Conservation (phyloP, 2,329 filamentous ascomycete genomes). For the Aspergillus ustus region DNA sequence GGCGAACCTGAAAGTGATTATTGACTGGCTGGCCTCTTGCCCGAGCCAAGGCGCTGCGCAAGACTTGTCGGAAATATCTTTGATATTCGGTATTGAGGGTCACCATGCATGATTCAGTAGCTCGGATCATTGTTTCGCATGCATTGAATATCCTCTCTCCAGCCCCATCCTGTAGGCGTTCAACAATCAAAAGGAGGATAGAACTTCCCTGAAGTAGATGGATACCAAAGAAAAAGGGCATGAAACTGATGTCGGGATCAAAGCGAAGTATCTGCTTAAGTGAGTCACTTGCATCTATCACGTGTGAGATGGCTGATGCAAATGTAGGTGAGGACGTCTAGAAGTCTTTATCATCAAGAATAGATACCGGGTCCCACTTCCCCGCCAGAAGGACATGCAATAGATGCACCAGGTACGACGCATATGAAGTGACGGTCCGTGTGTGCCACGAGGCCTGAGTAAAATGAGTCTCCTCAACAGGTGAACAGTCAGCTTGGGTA, state of each 20-base stretch:
- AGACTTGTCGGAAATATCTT: conserved; percentile 93
- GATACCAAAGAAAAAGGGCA: conserved; percentile 96
- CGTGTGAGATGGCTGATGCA: conserved; percentile 84
- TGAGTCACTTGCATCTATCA: conserved; percentile 85
- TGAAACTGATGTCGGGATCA: conserved; percentile 89
- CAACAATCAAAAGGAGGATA: conserved; percentile 81
- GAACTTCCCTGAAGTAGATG: conserved; percentile 92
- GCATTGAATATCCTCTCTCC: conserved; percentile 85
- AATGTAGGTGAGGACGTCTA: conserved; percentile 93
- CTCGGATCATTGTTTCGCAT: conserved; percentile 89
- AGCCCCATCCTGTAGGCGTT: conserved; percentile 83
- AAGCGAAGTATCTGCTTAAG: conserved; percentile 86
- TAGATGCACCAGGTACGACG: conserved; percentile 90
- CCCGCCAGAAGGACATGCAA: conserved; percentile 87
- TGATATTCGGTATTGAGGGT: conserved; percentile 94
- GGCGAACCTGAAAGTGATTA: conserved; percentile 82
- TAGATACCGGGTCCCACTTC: conserved; percentile 91
- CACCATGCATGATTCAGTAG: conserved; percentile 90
- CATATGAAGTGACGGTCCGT: conserved; percentile 84
- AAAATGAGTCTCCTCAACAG: conserved; percentile 30
- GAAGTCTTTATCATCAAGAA: conserved; percentile 91
- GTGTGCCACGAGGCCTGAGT: conserved; percentile 62
- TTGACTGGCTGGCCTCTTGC: conserved; percentile 78
- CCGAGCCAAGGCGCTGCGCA: conserved; percentile 87
- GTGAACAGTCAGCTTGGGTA: conserved; percentile 67